phyloP scores from a whole-genome alignment of 2,329 filamentous ascomycete genomes.

The Beauveria varroae region DNA sequence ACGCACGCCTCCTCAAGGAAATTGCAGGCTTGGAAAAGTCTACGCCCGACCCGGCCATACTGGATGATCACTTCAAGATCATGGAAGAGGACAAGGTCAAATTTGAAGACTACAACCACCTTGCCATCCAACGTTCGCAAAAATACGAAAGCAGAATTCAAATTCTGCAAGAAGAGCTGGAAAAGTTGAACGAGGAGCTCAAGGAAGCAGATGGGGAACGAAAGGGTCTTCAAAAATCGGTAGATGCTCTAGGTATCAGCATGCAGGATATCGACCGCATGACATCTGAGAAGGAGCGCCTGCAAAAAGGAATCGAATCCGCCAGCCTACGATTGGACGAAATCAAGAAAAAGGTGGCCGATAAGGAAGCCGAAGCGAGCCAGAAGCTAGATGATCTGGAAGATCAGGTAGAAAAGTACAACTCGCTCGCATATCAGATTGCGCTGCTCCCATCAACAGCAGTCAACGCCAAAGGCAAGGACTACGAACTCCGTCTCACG shows the following conservation, averaged over 20 bases:
- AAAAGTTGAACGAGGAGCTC: constrained; percentile 68
- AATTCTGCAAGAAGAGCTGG: constrained; percentile 78
- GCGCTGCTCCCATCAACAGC: constrained; percentile 81
- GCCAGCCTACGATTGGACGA: constrained; percentile 74
- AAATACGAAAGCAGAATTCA: constrained; percentile 79
- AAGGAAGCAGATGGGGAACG: constrained; percentile 78
- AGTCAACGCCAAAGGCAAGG: constrained; percentile 72
- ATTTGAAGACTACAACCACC: constrained; percentile 89
- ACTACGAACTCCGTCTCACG: constrained; percentile 81
- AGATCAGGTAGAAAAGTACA: constrained; percentile 81
- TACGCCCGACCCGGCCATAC: constrained; percentile 70
- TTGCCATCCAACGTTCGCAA: constrained; percentile 75
- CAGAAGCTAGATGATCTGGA: constrained; percentile 88
- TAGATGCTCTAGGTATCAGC: constrained; percentile 89
- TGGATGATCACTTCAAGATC: constrained; percentile 87
- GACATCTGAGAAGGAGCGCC: constrained; percentile 86
- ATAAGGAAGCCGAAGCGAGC: constrained; percentile 83
- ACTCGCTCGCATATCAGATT: constrained; percentile 88
- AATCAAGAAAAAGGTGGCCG: constrained; percentile 70
- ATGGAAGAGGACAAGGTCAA: constrained; percentile 92
- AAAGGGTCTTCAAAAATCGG: constrained; percentile 68
- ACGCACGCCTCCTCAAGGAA: constrained; percentile 71
- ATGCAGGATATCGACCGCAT: constrained; percentile 99
- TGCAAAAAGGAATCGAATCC: constrained; percentile 81
- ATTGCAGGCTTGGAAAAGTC: constrained; percentile 86